Percentiles rank a stretch among this genome's conserved stretches.
Evolutionary conservation across 208 protist genomes (phyloP).

Genomic region (Acanthamoeba divionensis): DNA sequence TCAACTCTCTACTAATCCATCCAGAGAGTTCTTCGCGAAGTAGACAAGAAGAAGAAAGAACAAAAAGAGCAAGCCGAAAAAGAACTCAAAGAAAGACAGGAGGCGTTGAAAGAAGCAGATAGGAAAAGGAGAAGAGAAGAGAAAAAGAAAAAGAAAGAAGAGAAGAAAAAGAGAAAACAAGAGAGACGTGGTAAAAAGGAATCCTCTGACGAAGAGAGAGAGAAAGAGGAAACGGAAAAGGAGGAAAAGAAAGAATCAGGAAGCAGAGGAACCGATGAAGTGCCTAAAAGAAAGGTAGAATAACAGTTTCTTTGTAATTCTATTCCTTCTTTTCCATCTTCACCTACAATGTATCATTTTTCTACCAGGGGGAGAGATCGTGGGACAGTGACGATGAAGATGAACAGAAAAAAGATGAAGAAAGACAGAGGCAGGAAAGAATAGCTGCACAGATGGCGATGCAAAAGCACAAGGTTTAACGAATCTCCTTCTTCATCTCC

Average conservation of each 20-base stretch:
- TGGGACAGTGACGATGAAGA: background rate
- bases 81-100: background rate
- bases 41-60: constrained; percentile 55
- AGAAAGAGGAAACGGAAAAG: background rate
- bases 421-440: background rate
- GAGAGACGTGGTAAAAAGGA: constrained; percentile 2
- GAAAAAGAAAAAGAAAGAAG: constrained; percentile 15
- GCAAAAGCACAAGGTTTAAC: background rate
- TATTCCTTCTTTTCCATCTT: too few species aligned
- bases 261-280: too few species aligned
- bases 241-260: background rate
- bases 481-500: too few species aligned
- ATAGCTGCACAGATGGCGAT: background rate
- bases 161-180: background rate
- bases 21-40: constrained; percentile 21
- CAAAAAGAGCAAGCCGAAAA: constrained; percentile 47
- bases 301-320: too few species aligned
- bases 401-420: background rate
- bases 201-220: background rate
- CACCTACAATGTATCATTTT: too few species aligned
- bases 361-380: too few species aligned
- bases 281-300: too few species aligned
- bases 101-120: constrained; percentile 7
- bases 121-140: background rate
- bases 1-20: background rate